Base-by-base conservation (phyloP, 768 basidiomycete genomes). In the Neoboletus subvelutipes region DNA sequence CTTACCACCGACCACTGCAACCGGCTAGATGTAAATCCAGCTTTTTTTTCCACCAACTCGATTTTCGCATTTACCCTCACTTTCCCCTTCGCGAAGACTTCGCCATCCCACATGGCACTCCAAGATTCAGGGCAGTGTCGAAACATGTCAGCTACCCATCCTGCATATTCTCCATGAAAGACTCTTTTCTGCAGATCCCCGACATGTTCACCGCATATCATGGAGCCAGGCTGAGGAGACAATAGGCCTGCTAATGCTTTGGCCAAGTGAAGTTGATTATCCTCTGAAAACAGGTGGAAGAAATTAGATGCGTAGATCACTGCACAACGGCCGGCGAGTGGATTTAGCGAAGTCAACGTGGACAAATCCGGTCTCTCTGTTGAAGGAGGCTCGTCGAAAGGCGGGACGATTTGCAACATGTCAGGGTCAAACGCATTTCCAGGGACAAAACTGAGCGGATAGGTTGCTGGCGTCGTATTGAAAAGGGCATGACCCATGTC, bases 401-500 rank as follows among this genome's bases (percentile, higher is more conserved):
- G 28, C 5, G 28, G 28, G 28, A 66, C 64, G 7, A 76, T 71
- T 12, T 55, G 55, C 26, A 87, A 73, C 28, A 80, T 69, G 0
- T 62, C 51, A 11, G 77, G 67, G 75, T 29, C 29, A 29, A 29
- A 29, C 29, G 29, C 29, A 9, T 29, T 6, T 6, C 29, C 29
- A 9, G 29, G 63, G 24, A 88, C 54, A 65, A 88, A 85, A 0
- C 69, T 67, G 77, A 17, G 37, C 0, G 83, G 81, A 64, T 83
- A 87, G 0, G 78, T 73, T 40, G 75, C 76, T 28, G 28, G 28
- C 28, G 5, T 28, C 5, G 28, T 28, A 28, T 28, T 28, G 28
- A 28, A 28, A 28, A 28, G 28, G 28, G 28, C 28, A 5, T 28
- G 28, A 5, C 28, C 28, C 28, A 28, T 3, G 2, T 80, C 73